Conservation (phyloP, 31 red algal species). For the Odonthalia washingtoniensis region DNA sequence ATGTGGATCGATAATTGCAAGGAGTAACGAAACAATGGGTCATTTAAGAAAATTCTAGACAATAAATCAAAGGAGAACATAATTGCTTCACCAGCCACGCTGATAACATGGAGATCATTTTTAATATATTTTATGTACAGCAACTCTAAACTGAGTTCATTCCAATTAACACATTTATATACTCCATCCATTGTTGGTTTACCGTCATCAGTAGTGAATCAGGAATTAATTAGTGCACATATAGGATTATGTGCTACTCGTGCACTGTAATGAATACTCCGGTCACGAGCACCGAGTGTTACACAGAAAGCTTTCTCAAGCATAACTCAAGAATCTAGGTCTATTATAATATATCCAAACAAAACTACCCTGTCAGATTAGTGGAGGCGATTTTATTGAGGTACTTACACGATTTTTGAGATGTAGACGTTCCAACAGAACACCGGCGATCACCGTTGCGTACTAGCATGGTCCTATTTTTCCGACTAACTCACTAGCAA, state of each 20-base stretch:
- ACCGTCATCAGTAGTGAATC: neutral
- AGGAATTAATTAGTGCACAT: conserved; percentile 8
- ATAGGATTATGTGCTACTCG: neutral
- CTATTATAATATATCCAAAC: neutral
- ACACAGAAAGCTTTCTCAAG: neutral
- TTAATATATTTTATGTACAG: neutral
- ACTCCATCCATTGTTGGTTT: neutral
- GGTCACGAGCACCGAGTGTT: neutral
- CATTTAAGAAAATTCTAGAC: neutral
- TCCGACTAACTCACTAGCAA: neutral
- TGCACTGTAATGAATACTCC: neutral
- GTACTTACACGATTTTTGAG: neutral
- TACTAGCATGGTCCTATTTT: neutral
- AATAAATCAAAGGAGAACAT: neutral
- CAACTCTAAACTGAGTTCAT: neutral
- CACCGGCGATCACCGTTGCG: neutral
- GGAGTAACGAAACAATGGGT: neutral
- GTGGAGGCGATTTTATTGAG: neutral
- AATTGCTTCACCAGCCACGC: neutral
- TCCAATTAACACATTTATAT: neutral
- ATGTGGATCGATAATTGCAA: conserved; percentile 11
- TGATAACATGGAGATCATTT: neutral
- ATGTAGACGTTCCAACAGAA: neutral
- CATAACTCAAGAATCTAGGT: neutral
- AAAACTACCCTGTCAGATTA: neutral